Base-by-base conservation (phyloP, 108 stramenopile species). In the Nannochloropsis gaditana region DNA sequence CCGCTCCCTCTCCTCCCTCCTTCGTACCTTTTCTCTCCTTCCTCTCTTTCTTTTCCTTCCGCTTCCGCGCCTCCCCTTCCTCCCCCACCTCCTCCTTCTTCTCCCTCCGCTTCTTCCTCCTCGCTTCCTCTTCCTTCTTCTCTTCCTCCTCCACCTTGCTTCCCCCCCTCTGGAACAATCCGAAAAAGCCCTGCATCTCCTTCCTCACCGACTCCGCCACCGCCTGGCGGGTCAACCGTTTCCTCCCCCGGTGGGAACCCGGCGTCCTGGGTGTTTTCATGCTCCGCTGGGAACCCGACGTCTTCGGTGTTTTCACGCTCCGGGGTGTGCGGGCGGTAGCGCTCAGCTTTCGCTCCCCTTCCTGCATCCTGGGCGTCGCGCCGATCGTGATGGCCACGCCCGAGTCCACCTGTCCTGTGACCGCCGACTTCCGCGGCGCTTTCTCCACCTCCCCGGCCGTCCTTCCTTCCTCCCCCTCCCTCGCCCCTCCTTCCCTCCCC, bases 21-120 rank as follows among this genome's bases (percentile, higher is more conserved):
- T 73, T 73, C 59, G 15, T 73, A 15, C 59, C n/a, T n/a, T 6
- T 73, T n/a, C n/a, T 73, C 59, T 73, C n/a, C 59, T 73, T 73
- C 59, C n/a, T 73, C 59, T 73, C n/a, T n/a, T 73, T 73, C 59
- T 73, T n/a, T n/a, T n/a, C 59, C 6, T n/a, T n/a, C 59, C n/a
- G 19, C 59, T n/a, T n/a, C 59, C 5, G 19, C 59, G 15, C 59
- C 15, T 2, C 59, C n/a, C 19, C 59, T 2, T 6, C 59, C 59
- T 73, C 19, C 59, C 59, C 59, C 8, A 2, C 59, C 59, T 73
- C n/a, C 59, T 73, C n/a, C 59, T 73, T 73, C 59, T 73, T 73
- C 59, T 8, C n/a, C 59, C 59, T 73, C 59, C n/a, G 19, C n/a
- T 6, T n/a, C 59, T 2, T 73, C 6, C n/a, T 73, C 59, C 59